Base-by-base conservation (phyloP, 306 rosid genomes). In the Vigna radiata region DNA sequence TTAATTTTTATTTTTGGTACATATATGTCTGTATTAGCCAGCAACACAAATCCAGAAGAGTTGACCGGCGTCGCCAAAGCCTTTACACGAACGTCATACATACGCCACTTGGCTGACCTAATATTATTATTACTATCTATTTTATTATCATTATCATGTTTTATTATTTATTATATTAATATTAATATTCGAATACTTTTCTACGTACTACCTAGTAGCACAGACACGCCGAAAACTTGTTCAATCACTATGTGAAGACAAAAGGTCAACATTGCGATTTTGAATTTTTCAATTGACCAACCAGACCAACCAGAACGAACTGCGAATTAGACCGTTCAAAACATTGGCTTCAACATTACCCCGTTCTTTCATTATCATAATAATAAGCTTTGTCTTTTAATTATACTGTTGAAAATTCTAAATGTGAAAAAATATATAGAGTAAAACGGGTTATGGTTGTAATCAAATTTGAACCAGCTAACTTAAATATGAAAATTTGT, bases 231-330 rank as follows among this genome's bases (percentile, higher is more conserved):
- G 3, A 46, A 10, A 65, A 12, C 11, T 33, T 71, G 54, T 1
- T 31, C 33, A 8, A 9, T 10, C 2, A 71, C 36, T 12, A 21
- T 37, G 23, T 21, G 15, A 39, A 2, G 65, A 15, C 77, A 56
- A 43, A 8, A 56, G 37, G 68, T 70, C 31, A 21, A 43, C 29
- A 41, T 71, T 36, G 19, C 21, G 37, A 0, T 29, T 48, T 75
- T 62, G 72, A 63, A 75, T 75, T 63, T 75, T 63, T 60, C 72
- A 31, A 49, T n/a, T 49, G 79, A 49, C 12, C n/a, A n/a, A n/a
- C n/a, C n/a, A n/a, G 47, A 47, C 16, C 15, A 68, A 46, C 17
- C n/a, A 67, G 19, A 21, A 67, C 16, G 33, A 55, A 55, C 12
- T 55, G 29, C 31, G 14, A 68, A 6, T 59, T 53, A 18, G 29